Base-by-base conservation (phyloP, 1,284 basidiomycete species). In the Porogramme epimiltina region DNA sequence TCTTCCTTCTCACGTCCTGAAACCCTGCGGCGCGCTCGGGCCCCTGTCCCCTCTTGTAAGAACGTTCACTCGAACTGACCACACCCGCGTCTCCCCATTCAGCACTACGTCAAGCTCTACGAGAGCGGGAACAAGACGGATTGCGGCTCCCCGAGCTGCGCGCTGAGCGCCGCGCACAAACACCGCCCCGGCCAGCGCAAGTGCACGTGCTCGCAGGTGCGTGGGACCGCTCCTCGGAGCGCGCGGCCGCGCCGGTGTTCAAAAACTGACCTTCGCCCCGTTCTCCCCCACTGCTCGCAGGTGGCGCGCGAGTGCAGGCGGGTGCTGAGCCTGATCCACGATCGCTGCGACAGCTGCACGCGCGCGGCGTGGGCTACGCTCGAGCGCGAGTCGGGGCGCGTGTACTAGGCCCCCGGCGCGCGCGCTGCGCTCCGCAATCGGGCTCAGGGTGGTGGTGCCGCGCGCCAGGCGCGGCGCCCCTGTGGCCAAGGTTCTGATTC, bases 91-190 rank as follows among this genome's bases (percentile, higher is more conserved):
- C 16, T 37, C 42, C 33, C 20, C 20, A 13, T 33, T 16, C 43
- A 69, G 66, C 67, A 69, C 54, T 69, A 64, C 45, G 63, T 69
- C 39, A 69, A 69, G 55, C 56, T 62, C 23, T 68, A 68, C 59
- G 67, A 69, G 51, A 63, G 65, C 38, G 67, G 67, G 31, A 56
- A 62, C 59, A 62, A 64, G 53, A 62, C 54, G 42, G 67, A 69
- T 51, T 69, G 67, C 55, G 59, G 60, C 43, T 66, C 63, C n/a
- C 59, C 59, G 44, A 54, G 42, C 36, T 69, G 67, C 40, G 65
- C 57, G 28, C 55, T 67, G 22, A 68, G 66, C 55, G 50, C 53
- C 28, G 62, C 62, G 26, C 67, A 69, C 55, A 60, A 56, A 33
- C 66, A 68, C 54, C 60, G 64, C 11, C 44, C 54, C 16, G 51